phyloP scores from a whole-genome alignment of 768 basidiomycete species.

The Mycena latifolia region DNA sequence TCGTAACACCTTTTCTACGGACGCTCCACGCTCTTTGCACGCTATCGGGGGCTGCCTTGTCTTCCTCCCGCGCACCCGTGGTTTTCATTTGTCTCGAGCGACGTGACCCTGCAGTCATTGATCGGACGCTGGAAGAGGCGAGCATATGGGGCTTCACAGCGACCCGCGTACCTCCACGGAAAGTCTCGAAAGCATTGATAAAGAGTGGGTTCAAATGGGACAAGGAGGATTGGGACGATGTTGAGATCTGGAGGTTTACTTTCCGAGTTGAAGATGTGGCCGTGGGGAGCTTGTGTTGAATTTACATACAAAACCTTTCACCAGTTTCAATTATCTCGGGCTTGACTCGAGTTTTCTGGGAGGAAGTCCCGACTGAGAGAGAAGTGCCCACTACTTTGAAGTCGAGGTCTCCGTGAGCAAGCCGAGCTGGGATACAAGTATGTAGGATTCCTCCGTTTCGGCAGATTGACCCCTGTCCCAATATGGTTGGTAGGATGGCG shows the following conservation, averaged over 20 bases:
- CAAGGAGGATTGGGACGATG: slow-evolving; percentile 80
- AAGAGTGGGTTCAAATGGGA: slow-evolving; percentile 72
- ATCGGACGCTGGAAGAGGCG: slow-evolving; percentile 69
- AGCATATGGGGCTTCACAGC: slow-evolving; percentile 68
- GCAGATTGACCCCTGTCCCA: too few relatives aligned
- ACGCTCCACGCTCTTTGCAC: slow-evolving; percentile 69
- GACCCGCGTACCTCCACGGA: slow-evolving; percentile 68
- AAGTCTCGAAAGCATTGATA: slow-evolving; percentile 70
- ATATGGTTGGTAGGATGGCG: too few relatives aligned
- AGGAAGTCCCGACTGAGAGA: too few relatives aligned
- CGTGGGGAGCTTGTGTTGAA: too few relatives aligned
- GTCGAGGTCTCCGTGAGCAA: too few relatives aligned
- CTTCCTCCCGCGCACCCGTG: slow-evolving; percentile 53
- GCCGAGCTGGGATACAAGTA: too few relatives aligned
- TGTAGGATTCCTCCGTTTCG: too few relatives aligned
- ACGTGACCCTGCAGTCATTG: slow-evolving; percentile 77
- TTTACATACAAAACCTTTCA: too few relatives aligned
- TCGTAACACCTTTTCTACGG: slow-evolving; percentile 77
- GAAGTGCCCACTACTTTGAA: too few relatives aligned
- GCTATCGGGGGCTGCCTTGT: slow-evolving; percentile 46
- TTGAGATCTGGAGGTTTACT: slow-evolving; percentile 82
- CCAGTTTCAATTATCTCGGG: too few relatives aligned
- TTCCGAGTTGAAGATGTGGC: neutral
- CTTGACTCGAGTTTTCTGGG: too few relatives aligned
- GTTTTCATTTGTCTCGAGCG: slow-evolving; percentile 80